Evolutionary conservation across 768 basidiomycete species (phyloP).

Genomic region (Pleurotus tuber-regium): DNA sequence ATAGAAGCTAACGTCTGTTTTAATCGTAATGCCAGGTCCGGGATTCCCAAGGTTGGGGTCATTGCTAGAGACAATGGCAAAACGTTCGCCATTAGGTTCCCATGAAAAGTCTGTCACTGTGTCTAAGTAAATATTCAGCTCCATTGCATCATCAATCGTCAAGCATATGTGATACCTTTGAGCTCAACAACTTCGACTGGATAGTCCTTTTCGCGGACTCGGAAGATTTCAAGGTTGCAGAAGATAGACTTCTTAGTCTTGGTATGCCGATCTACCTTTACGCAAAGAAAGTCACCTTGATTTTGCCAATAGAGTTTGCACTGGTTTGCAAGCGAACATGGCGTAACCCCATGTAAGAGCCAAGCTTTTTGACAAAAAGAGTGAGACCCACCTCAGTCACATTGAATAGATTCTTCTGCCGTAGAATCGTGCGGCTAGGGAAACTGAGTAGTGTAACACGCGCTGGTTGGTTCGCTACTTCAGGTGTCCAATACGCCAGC

Average conservation of each 20-base stretch:
- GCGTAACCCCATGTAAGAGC: conserved; percentile 6
- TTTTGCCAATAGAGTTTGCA: conserved; percentile 99
- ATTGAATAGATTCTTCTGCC: conserved; percentile 97
- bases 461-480: conserved; percentile 94
- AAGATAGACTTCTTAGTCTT: conserved; percentile 99
- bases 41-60: conserved; percentile 93
- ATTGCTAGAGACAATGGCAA: conserved; percentile 90
- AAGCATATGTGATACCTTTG: conserved; percentile 59
- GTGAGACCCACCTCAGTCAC: conserved; percentile 82
- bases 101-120: conserved; percentile 95
- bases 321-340: conserved; percentile 37
- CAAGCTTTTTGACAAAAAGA: conserved; percentile 4
- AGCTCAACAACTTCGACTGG: conserved; percentile 97
- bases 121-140: conserved; percentile 45
- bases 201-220: conserved; percentile 94
- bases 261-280: conserved; percentile 97
- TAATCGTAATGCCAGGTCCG: conserved; percentile 89
- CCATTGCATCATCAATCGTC: not conserved
- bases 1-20: conserved; percentile 96
- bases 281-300: conserved; percentile 96
- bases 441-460: conserved; percentile 91
- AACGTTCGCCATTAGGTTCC: conserved; percentile 98
- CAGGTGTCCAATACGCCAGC: conserved; percentile 97
- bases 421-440: conserved; percentile 77
- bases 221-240: conserved; percentile 97